phyloP scores from a whole-genome alignment of 2,329 filamentous ascomycete species.

The Fusarium subglutinans region DNA sequence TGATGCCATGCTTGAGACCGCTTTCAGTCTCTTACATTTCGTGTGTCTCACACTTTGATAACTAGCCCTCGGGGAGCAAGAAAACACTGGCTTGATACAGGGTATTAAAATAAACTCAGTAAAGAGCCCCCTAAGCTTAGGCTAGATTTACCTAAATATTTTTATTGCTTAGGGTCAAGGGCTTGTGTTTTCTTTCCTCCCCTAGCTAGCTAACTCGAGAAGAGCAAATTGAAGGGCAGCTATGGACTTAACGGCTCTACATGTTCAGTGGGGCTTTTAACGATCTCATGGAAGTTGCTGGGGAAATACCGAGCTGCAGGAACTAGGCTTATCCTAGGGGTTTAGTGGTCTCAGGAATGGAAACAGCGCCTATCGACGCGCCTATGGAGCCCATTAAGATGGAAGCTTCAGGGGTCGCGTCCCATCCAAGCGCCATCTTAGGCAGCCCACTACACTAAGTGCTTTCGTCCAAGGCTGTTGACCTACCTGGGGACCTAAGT shows the following conservation, averaged over 20 bases:
- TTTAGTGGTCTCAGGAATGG: conserved; percentile 11
- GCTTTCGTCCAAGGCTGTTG: not conserved
- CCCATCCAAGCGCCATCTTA: not conserved
- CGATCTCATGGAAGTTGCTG: conserved; percentile 29
- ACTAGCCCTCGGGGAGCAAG: too few species aligned
- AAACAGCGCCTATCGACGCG: conserved; percentile 33
- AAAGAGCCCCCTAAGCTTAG: too few species aligned
- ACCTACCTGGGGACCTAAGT: not conserved
- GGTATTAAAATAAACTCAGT: too few species aligned
- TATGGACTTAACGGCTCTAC: not conserved
- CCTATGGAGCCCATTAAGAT: conserved; percentile 6
- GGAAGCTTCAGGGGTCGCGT: conserved; percentile 25
- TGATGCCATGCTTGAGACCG: not conserved
- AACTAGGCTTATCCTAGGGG: conserved; percentile 25
- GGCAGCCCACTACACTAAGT: not conserved
- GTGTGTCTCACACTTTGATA: not conserved
- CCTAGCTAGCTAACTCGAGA: not conserved
- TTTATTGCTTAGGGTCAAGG: too few species aligned
- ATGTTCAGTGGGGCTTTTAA: conserved; percentile 5
- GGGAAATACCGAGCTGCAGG: conserved; percentile 30
- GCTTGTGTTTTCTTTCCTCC: too few species aligned
- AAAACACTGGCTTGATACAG: too few species aligned
- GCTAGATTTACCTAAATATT: too few species aligned
- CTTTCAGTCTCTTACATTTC: not conserved
- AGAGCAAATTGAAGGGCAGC: not conserved